Conservation (phyloP, 192 early-diverging fungal genomes). For the Podila horticola region DNA sequence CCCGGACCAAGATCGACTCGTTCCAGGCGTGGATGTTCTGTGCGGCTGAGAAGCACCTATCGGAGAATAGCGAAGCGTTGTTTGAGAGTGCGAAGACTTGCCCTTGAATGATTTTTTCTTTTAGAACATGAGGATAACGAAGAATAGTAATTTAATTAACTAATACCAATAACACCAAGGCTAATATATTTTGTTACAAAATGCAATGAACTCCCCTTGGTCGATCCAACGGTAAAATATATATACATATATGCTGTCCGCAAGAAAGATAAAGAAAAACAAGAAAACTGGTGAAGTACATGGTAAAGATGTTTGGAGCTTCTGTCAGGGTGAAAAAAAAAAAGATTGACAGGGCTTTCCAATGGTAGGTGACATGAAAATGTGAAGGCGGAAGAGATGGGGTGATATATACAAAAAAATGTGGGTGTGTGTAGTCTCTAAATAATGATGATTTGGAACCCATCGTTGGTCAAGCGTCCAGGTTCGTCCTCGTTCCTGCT, state of each 20-base stretch:
- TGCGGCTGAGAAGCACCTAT: neutral
- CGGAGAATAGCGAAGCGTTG: neutral
- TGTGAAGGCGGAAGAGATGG: neutral
- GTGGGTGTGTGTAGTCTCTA: neutral
- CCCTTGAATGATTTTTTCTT: neutral
- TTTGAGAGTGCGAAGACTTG: neutral
- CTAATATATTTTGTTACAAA: no score
- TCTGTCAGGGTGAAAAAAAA: no score
- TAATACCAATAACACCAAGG: no score
- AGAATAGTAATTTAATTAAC: no score
- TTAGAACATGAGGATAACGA: neutral
- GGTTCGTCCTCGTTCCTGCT: neutral
- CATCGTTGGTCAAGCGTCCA: neutral
- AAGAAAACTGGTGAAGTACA: no score
- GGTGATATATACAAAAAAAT: neutral
- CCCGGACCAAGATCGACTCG: constrained; percentile 15
- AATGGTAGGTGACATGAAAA: no score
- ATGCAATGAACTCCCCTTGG: no score
- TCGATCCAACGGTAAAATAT: no score
- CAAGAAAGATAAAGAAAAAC: no score
- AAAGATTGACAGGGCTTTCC: no score
- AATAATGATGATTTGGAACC: neutral
- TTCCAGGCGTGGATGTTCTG: neutral
- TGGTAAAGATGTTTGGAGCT: no score
- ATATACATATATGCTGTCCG: no score